A percentile compares a stretch with the other conserved stretches of the same genome.
These are phyloP conservation scores for Poa pratensis DNA, from an alignment of 176 grass and related monocot species.

Conservation along the genomic window DNA sequence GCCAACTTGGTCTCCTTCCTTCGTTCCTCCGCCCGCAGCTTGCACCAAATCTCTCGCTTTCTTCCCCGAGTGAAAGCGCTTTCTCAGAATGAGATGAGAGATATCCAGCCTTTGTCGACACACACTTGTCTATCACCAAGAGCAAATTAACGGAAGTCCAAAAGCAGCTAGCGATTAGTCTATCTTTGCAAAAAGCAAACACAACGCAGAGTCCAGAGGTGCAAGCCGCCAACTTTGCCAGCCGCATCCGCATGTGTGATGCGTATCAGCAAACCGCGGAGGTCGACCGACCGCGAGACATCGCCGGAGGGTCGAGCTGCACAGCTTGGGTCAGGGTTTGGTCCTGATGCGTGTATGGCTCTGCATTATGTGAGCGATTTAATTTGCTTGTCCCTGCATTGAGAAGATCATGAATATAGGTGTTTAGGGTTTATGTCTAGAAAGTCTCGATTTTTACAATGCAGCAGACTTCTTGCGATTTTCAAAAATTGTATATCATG, in stretches of 20 bases:
- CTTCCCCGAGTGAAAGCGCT: not conserved
- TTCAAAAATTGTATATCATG: no score
- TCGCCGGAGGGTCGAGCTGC: not conserved
- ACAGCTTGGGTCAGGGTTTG: no score
- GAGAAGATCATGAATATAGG: no score
- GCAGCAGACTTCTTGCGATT: no score
- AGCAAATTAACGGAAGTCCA: not conserved
- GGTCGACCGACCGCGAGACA: not conserved
- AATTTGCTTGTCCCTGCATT: no score
- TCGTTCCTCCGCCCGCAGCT: no score
- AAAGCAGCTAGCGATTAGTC: not conserved
- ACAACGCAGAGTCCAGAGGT: not conserved
- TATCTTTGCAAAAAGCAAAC: not conserved
- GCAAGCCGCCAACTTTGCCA: slow-evolving; percentile 9
- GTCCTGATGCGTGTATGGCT: no score
- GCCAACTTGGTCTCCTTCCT: no score
- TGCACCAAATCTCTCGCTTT: no score
- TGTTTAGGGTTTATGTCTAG: no score
- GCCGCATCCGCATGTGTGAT: slow-evolving; percentile 10
- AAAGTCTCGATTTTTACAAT: no score
- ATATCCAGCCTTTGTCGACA: not conserved
- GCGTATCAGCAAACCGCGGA: not conserved
- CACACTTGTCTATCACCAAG: not conserved
- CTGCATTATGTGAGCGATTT: no score
- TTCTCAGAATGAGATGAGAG: not conserved